These are phyloP conservation scores for Adenanthera pavonina DNA, from an alignment of 306 rosid species.

Conservation along the genomic window DNA sequence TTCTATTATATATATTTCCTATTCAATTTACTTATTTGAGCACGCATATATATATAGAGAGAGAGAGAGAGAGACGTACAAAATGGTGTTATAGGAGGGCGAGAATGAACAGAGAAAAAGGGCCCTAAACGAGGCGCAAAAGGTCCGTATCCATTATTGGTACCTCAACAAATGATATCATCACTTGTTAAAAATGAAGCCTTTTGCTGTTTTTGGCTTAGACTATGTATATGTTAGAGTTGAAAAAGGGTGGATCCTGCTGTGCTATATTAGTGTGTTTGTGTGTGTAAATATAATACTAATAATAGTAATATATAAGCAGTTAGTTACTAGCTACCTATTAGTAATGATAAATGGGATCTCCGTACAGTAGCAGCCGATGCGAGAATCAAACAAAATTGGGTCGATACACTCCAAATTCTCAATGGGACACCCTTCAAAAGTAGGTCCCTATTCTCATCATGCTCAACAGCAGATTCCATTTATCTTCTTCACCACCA, in stretches of 20 bases:
- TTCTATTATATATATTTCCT: no score
- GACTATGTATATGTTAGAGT: background rate
- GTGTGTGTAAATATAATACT: no score
- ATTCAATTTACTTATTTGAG: background rate
- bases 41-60: background rate
- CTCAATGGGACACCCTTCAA: conserved; percentile 18
- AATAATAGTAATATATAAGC: background rate
- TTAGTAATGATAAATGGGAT: conserved; percentile 3
- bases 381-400: conserved; percentile 32
- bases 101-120: background rate
- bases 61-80: background rate
- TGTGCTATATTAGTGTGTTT: background rate
- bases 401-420: conserved; percentile 7
- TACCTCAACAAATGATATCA: background rate
- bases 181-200: background rate
- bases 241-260: background rate
- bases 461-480: conserved; percentile 19
- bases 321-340: background rate
- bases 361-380: conserved; percentile 28
- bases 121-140: background rate
- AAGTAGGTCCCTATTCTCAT: conserved; percentile 30
- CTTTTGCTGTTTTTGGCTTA: conserved; percentile 25
- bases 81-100: background rate
- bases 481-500: background rate
- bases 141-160: background rate